Evolutionary conservation across 257 asterid genomes (phyloP), one percentile per base, ranked within the genome.

Genomic region (Cynanchum wilfordii): DNA sequence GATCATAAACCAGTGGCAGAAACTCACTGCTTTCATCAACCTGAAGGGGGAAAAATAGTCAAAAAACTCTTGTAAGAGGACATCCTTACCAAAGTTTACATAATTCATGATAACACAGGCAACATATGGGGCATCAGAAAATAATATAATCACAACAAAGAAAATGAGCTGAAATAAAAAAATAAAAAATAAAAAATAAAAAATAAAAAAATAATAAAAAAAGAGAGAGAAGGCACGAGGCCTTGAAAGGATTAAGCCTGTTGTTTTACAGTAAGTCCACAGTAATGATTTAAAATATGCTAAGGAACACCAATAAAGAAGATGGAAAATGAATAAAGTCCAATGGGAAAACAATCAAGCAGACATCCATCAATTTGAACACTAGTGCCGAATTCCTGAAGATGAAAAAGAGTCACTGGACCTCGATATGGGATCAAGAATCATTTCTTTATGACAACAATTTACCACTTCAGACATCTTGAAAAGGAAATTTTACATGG

Each of bases 21-120:
- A 90, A 88, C 80, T 95, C 96, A 72, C 99, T 95, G 85, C 98
- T 90, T 84, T 95, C 99, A 66, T 95, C 96, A 73, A 89, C 92
- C 99, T 95, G 89, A 64, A 77, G 76, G 72, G 77, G 45, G 25
- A 45, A 38, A 2, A 44, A 24, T 11, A 25, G 24, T 1, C 30
- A n/a, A 29, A 13, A 51, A 38, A 2, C 20, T 1, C 4, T 50
- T 51, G n/a, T 68, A 49, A 36, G 54, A 59, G 44, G 36, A 71
- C 19, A 74, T 58, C 10, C 25, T 11, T 40, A 50, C 65, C 17
- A 68, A 42, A 73, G 57, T 12, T n/a, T 22, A 45, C 19, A 44
- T 49, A 64, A n/a, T 42, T 10, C 25, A 6, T 54, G 13, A 42
- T 22, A 15, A 58, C 22, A 12, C 5, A 27, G 13, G 51, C 2